Evolutionary conservation across 305 asterid species (phyloP).

Genomic region (Fraxinus ornus): DNA sequence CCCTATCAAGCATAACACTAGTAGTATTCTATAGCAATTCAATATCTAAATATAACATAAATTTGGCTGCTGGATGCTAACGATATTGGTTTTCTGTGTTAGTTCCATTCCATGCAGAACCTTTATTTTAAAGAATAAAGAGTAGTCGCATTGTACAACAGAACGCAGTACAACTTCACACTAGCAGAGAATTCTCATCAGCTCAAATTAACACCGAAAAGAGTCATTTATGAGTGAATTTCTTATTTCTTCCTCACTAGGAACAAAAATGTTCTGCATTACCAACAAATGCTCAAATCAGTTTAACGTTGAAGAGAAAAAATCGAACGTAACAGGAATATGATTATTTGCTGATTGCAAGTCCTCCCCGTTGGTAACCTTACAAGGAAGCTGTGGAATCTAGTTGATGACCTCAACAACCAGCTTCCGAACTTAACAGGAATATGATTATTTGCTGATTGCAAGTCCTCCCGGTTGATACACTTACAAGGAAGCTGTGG

Average conservation of each 20-base stretch:
- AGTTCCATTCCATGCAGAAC: constrained; percentile 14
- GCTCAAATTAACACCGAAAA: constrained; percentile 1
- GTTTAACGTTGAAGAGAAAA: constrained; percentile 16
- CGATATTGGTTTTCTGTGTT: background rate
- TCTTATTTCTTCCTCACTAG: constrained; percentile 33
- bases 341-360: constrained; percentile 34
- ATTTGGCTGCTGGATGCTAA: background rate
- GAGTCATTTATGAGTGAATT: constrained; percentile 11
- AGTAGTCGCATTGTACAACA: constrained; percentile 3
- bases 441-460: constrained; percentile 36
- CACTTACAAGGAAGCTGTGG: background rate
- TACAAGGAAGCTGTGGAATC: background rate
- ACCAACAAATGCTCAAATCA: constrained; percentile 21
- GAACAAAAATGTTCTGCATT: constrained; percentile 15
- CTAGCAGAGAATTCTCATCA: constrained; percentile 11
- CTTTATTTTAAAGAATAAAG: constrained; percentile 14
- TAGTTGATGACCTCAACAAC: constrained; percentile 84
- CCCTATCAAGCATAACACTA: background rate
- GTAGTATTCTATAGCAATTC: background rate
- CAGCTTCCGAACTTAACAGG: constrained; percentile 42
- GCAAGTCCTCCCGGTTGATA: constrained; percentile 7
- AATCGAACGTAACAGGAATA: constrained; percentile 10
- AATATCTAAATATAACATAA: background rate
- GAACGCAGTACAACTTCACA: constrained; percentile 24
- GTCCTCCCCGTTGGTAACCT: background rate